These are phyloP conservation scores for Ambrosia hybrid DNA, from an alignment of 140 eudicot genomes.

Conservation along the genomic window DNA sequence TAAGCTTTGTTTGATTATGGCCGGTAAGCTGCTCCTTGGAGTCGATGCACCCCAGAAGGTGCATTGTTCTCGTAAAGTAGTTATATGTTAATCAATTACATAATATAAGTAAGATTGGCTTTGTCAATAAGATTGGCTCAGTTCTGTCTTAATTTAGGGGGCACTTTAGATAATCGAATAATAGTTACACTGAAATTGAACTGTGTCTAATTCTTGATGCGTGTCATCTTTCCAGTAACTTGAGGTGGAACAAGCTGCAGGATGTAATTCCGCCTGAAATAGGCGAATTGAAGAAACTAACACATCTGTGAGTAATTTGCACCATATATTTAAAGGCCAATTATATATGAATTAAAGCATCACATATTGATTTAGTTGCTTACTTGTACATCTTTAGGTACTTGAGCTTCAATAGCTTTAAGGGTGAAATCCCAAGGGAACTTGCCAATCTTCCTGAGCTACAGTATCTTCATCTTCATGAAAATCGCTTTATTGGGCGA, in stretches of 20 bases:
- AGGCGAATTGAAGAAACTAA: conserved; percentile 83
- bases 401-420: conserved; percentile 86
- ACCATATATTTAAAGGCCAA: not conserved
- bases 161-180: not conserved
- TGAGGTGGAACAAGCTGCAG: conserved; percentile 96
- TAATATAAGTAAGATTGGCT: not conserved
- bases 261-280: conserved; percentile 93
- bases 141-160: not conserved
- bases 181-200: not conserved
- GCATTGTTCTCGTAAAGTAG: conserved; percentile 1
- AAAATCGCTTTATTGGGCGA: conserved; percentile 78
- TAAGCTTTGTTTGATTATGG: too few relatives aligned
- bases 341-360: not conserved
- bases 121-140: not conserved
- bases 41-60: too few relatives aligned
- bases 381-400: conserved; percentile 43
- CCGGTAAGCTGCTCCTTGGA: too few relatives aligned
- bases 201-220: not conserved
- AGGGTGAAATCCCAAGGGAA: conserved; percentile 91
- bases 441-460: conserved; percentile 92
- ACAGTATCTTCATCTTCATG: conserved; percentile 76
- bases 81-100: not conserved
- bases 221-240: conserved; percentile 46
- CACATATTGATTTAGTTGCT: conserved; percentile 9
- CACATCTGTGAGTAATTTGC: conserved; percentile 71